Evolutionary conservation across 371 early-diverging fungal genomes (phyloP), one percentile per base, ranked within the genome.

Genomic region (Haplosporangium sp.): DNA sequence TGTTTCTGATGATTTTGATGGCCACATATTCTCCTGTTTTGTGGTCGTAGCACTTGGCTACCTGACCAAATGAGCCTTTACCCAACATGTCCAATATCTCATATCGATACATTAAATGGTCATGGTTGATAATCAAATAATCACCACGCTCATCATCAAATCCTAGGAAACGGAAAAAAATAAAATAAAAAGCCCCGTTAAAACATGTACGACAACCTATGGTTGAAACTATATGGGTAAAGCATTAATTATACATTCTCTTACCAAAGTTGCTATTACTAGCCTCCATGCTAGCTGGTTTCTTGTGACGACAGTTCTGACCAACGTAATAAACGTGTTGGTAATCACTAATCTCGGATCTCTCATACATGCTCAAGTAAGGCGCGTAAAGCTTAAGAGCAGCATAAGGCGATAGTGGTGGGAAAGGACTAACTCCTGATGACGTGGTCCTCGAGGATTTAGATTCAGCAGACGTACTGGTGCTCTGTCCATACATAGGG

Each of bases 11-110:
- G 40, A 99, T 90, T 84, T 99, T 99, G 69, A 99, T 89, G 5
- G 99, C 99, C 7, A 96, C 95, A 45, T 91, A 87, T 38, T 86
- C 86, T 35, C 96, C 95, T 1, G 93, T 91, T 74, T 94, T 94
- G 87, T 97, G 97, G 83, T 98, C 97, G 42, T 89, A 90, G 65
- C 96, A 97, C 71, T 95, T 94, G 58, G 96, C 90, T 0, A 99
- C 99, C 78, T 99, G 98, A 10, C 99, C 99, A 87, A 99, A 99
- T 3, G 97, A 96, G 1, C 99, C 99, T 83, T 95, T 94, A 47
- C 99, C 99, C 3, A 99, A 84, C 45, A 93, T 84, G 15, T 93
- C 93, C 47, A 96, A 52, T 34, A 98, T 88, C 77, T 97, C 97
- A 82, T 97, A 98, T 1, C 99, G 91, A 78, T 95, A 98, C 58